A percentile compares a stretch with the other conserved stretches of the same genome.
Conservation (phyloP, 2,329 filamentous ascomycete genomes). For the Tothia fuscella region DNA sequence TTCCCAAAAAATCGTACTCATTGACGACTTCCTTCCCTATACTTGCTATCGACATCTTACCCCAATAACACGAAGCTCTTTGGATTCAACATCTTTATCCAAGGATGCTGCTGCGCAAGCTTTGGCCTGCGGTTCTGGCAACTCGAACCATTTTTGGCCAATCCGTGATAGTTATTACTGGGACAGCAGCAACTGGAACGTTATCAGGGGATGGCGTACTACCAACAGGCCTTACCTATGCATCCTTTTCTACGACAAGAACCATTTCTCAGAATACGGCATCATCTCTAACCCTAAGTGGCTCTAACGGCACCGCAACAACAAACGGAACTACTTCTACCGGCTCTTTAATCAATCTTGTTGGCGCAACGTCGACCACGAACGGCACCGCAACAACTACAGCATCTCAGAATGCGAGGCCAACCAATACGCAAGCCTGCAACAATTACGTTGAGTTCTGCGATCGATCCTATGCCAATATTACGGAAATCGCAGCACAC, state of each 20-base stretch:
- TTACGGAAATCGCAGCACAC: constrained; percentile 30
- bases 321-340: not conserved
- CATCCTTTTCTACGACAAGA: not conserved
- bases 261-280: not conserved
- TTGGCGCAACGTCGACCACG: not conserved
- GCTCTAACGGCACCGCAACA: not conserved
- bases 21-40: too few relatives aligned
- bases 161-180: not conserved
- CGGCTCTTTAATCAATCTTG: not conserved
- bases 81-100: too few relatives aligned
- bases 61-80: too few relatives aligned
- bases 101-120: too few relatives aligned
- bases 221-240: not conserved
- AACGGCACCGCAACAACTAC: constrained; percentile 1
- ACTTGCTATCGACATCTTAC: too few relatives aligned
- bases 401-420: constrained; percentile 17
- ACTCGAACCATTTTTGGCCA: not conserved
- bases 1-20: too few relatives aligned
- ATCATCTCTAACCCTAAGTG: not conserved
- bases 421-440: constrained; percentile 30
- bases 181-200: not conserved
- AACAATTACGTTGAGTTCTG: constrained; percentile 30
- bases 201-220: not conserved
- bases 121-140: not conserved
- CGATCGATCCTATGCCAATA: constrained; percentile 27